phyloP scores from a whole-genome alignment of 2,329 filamentous ascomycete species.

The Aspergillus intermedius region DNA sequence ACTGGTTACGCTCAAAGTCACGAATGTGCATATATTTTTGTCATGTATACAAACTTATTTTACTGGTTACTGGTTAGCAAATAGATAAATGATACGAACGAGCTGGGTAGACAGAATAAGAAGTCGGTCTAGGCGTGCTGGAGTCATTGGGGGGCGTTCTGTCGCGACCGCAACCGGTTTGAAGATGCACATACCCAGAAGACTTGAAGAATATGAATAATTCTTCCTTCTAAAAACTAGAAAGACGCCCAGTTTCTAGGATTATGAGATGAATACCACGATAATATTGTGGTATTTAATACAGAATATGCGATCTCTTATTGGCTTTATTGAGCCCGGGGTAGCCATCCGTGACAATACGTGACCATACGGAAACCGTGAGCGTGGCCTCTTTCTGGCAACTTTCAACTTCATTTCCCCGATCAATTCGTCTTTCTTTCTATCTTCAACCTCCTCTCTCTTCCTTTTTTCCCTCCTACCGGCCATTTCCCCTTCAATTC shows the following conservation, averaged over 20 bases:
- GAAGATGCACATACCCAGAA: no score
- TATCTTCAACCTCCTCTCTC: background rate
- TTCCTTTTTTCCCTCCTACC: background rate
- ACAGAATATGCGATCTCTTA: background rate
- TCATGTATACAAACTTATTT: slow-evolving; percentile 13
- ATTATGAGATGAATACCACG: no score
- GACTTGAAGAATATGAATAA: no score
- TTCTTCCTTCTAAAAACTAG: no score
- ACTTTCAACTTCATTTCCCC: slow-evolving; percentile 15
- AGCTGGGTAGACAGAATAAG: no score
- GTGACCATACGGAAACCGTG: slow-evolving; percentile 13
- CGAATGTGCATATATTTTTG: slow-evolving; percentile 15
- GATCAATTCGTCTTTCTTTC: background rate
- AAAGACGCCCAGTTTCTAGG: no score
- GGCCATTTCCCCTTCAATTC: background rate
- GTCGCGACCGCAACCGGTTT: no score
- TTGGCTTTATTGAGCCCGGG: background rate
- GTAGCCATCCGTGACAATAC: slow-evolving; percentile 3
- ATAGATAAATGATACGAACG: background rate
- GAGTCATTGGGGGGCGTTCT: no score
- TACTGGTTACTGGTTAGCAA: background rate
- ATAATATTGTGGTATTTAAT: background rate
- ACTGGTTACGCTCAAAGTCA: slow-evolving; percentile 13
- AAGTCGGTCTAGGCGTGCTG: no score
- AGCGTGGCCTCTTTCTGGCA: slow-evolving; percentile 22